Evolutionary conservation across 2,329 filamentous ascomycete species (phyloP), one percentile per base, ranked within the genome.

Genomic region (Claviceps humidiphila): DNA sequence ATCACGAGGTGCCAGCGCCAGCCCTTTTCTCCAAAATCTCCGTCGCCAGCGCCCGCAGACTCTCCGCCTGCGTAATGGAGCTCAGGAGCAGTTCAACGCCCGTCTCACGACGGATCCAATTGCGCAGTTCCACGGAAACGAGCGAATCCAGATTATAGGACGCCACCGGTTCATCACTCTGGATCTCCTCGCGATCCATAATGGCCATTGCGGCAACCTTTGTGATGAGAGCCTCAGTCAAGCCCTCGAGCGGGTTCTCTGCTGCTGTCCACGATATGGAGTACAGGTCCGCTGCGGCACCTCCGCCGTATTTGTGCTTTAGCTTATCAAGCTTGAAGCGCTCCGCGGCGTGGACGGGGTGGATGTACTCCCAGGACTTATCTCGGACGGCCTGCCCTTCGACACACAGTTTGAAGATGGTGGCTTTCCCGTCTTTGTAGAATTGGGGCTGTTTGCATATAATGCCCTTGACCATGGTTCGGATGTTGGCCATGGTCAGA

Each of bases 71-170:
- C 6, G 38, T 45, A 34, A 55, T 55, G 17, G 46, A 40, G 16
- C 22, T 50, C 17, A 56, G 37, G 5, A 62, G 59, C 22, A 71
- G 54, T 49, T 67, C 64, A 2, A 61, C 64, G 8, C 63, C 60
- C 8, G 66, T 64, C 53, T 68, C 65, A 34, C 65, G 60, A 2
- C 61, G 61, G 11, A 73, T 64, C 70, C 69, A 71, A 52, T 65
- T 69, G 9, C 68, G 62, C 24, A 71, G 55, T 50, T 65, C 66
- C n/a, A 71, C 65, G 4, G 69, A 68, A 4, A 71, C 64, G 30
- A 73, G 62, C 1, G 66, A 70, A 58, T 74, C 71, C 11, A 73
- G 63, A 1, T 70, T 70, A 54, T 71, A 72, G 4, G 61, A 64
- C 22, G 57, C 55, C n/a, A 64, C 58, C 7, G 61, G 55, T 40